These are phyloP conservation scores for Crithidia sp. DNA, from an alignment of 208 protist species.

Conservation along the genomic window DNA sequence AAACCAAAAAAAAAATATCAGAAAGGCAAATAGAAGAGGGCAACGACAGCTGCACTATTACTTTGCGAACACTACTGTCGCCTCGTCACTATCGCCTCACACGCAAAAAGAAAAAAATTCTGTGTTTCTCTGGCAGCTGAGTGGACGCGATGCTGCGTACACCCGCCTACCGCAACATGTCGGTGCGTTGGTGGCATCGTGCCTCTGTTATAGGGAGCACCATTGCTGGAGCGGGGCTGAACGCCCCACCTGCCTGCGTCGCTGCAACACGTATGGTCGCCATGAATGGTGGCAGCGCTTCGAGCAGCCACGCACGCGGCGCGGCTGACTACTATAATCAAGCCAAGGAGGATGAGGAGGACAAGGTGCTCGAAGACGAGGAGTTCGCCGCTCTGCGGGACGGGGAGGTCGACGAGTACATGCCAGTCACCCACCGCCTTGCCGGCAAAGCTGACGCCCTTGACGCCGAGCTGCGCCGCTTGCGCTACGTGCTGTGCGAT, in stretches of 20 bases:
- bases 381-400: constrained; percentile 60
- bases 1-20: background rate
- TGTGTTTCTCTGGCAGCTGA: too few relatives aligned
- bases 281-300: background rate
- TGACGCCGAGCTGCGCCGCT: constrained; percentile 58
- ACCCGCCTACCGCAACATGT: background rate
- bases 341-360: constrained; percentile 49
- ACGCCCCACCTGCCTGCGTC: background rate
- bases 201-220: background rate
- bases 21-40: too few relatives aligned
- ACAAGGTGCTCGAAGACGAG: constrained; percentile 75
- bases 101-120: background rate
- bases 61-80: too few relatives aligned
- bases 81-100: too few relatives aligned
- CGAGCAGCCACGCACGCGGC: constrained; percentile 5
- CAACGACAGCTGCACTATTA: too few relatives aligned
- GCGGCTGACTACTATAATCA: constrained; percentile 14
- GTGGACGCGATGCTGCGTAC: background rate
- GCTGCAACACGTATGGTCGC: background rate
- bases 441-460: constrained; percentile 67
- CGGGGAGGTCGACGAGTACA: constrained; percentile 46
- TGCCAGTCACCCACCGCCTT: constrained; percentile 53
- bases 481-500: constrained; percentile 65
- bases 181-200: background rate
- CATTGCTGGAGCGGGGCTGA: too few relatives aligned